These are phyloP conservation scores for Colletotrichum sp. DNA, from an alignment of 2,329 filamentous ascomycete species.

Conservation along the genomic window DNA sequence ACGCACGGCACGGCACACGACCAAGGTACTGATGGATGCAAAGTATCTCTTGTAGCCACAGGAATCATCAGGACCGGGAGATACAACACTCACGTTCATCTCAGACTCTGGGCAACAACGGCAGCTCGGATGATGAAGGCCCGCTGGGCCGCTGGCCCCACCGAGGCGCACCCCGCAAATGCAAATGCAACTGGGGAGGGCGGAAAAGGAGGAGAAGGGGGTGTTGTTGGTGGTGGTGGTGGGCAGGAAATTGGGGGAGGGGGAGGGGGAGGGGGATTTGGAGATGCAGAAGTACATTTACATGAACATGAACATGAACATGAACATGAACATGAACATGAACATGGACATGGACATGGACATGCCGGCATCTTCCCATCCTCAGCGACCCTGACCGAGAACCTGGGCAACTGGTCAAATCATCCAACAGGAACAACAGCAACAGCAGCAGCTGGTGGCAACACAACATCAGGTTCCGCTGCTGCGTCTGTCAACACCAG, in stretches of 20 bases:
- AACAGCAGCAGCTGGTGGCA: background rate
- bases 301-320: background rate
- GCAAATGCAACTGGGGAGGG: slow-evolving; percentile 1
- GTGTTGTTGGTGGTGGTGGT: background rate
- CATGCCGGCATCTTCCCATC: background rate
- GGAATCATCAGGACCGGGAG: background rate
- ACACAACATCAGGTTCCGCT: slow-evolving; percentile 3
- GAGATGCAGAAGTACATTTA: slow-evolving; percentile 6
- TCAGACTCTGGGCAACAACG: slow-evolving; percentile 6
- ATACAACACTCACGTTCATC: background rate
- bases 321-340: too few species aligned
- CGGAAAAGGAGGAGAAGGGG: background rate
- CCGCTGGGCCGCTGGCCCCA: slow-evolving; percentile 23
- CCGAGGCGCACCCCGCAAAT: slow-evolving; percentile 17
- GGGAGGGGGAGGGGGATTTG: background rate
- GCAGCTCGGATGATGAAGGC: slow-evolving; percentile 23
- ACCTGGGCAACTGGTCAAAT: background rate
- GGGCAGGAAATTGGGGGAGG: background rate
- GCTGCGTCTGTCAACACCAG: background rate
- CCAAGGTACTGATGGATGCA: background rate
- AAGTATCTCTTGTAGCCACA: background rate
- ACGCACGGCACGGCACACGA: background rate
- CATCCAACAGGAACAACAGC: background rate
- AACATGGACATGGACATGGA: background rate
- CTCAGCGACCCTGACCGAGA: slow-evolving; percentile 12